Evolutionary conservation across 164 flowering plant genomes (phyloP), one percentile per base, ranked within the genome.

Genomic region (Magnolia sinica): DNA sequence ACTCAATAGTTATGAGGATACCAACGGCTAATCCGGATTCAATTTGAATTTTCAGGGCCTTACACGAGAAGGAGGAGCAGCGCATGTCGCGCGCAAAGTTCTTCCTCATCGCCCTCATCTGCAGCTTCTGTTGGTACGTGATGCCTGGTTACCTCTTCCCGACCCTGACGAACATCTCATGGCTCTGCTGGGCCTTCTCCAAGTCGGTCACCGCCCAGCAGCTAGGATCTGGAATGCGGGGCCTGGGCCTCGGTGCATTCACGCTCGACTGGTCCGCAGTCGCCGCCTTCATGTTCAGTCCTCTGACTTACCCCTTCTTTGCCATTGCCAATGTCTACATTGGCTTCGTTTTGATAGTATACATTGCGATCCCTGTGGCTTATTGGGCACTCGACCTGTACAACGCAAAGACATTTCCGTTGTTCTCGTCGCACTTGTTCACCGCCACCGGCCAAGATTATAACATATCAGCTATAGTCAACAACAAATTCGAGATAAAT

Each of bases 141-240:
- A 24, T 85, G 22, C 89, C 89, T 5, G 89, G 86, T 13, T 85
- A 82, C 80, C 80, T 87, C 63, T 87, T 87, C 76, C 23, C 84
- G 7, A 82, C 87, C 16, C 76, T 87, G 13, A 76, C 85, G 5
- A 85, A 74, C 76, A 69, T 87, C 37, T 87, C 89, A 58, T 80
- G 85, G 87, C 70, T 87, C 8, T 87, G 89, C 75, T 85, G 84
- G 86, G 81, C 61, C 59, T 85, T 85, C 76, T 74, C 87, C 65
- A 85, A 84, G 64, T 85, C 89, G 0, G 86, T 87, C 67, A 87
- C 85, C 0, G 87, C 84, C 10, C 88, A 87, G 65, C 89, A 87
- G 77, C 50, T 87, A 1, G 89, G 89, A 7, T 87, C 89, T 1
- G 89, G 89, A n/a, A 76, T 84, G 80, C 29, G 27, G 9, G 89